Evolutionary conservation across 108 stramenopile species (phyloP).

Genomic region (Nitzschia inconspicua): DNA sequence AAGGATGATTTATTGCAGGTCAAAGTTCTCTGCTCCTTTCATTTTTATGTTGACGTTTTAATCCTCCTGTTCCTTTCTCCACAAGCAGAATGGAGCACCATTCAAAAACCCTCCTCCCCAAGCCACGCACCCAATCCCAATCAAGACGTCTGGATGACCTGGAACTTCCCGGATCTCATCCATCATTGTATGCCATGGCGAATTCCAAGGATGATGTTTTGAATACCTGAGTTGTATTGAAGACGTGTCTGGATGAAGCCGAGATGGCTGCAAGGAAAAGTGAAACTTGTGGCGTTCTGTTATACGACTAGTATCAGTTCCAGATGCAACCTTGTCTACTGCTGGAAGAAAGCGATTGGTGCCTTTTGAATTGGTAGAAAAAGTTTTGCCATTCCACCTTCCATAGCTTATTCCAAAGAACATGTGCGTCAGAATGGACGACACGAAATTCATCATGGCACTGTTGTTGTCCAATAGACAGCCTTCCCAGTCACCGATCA

Average conservation of each 20-base stretch:
- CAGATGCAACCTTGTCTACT: not conserved
- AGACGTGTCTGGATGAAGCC: not conserved
- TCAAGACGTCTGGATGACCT: not conserved
- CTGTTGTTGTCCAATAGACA: constrained; percentile 22
- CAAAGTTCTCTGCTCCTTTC: too few relatives aligned
- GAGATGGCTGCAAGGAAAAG: constrained; percentile 7
- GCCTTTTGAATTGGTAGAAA: not conserved
- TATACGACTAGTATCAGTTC: not conserved
- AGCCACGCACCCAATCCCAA: constrained; percentile 25
- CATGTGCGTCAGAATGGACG: constrained; percentile 18
- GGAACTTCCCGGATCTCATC: constrained; percentile 24
- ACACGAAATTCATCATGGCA: constrained; percentile 3
- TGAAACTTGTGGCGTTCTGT: too few relatives aligned
- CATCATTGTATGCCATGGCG: constrained; percentile 25
- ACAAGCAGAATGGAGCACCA: constrained; percentile 16
- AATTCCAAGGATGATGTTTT: constrained; percentile 5
- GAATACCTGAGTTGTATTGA: constrained; percentile 9
- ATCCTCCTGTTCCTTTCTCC: too few relatives aligned
- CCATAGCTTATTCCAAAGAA: constrained; percentile 22
- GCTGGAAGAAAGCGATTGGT: constrained; percentile 23
- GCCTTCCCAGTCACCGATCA: constrained; percentile 24
- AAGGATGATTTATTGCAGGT: too few relatives aligned
- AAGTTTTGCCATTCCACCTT: constrained; percentile 29
- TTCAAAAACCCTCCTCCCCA: constrained; percentile 22
- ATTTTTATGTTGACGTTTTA: too few relatives aligned